phyloP scores from a whole-genome alignment of 192 early-diverging fungal species.

The Coemansia sp. region DNA sequence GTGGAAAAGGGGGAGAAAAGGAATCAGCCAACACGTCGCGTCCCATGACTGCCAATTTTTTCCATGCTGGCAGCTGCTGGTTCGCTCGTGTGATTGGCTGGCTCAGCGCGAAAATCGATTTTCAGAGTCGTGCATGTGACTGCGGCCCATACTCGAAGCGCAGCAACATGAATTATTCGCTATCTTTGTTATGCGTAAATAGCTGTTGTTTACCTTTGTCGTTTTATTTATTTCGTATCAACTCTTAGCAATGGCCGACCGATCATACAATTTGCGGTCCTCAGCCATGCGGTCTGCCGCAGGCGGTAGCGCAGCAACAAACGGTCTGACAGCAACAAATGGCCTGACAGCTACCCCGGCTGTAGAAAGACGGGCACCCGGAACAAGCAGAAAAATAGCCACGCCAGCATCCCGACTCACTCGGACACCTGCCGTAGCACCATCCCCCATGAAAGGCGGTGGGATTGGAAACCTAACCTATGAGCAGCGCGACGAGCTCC shows the following conservation, averaged over 20 bases:
- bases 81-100: conserved; percentile 1
- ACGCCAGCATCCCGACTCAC: conserved; percentile 7
- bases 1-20: conserved; percentile 5
- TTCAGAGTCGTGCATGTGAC: conserved; percentile 2
- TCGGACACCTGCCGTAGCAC: not conserved
- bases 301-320: conserved; percentile 1
- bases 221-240: not conserved
- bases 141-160: not conserved
- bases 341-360: not conserved
- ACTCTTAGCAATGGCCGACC: conserved; percentile 2
- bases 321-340: not conserved
- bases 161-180: not conserved
- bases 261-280: conserved; percentile 11
- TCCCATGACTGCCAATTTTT: not conserved
- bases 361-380: conserved; percentile 8
- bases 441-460: conserved; percentile 4
- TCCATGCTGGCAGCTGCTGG: not conserved
- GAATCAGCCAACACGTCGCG: conserved; percentile 1
- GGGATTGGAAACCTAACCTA: conserved; percentile 36
- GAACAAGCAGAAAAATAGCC: conserved; percentile 8
- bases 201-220: not conserved
- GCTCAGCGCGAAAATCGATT: not conserved
- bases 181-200: not conserved
- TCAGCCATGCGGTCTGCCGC: conserved; percentile 2
- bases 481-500: conserved; percentile 47